Conservation (phyloP, 2,329 filamentous ascomycete genomes). For the Westerdykella aurantiaca region DNA sequence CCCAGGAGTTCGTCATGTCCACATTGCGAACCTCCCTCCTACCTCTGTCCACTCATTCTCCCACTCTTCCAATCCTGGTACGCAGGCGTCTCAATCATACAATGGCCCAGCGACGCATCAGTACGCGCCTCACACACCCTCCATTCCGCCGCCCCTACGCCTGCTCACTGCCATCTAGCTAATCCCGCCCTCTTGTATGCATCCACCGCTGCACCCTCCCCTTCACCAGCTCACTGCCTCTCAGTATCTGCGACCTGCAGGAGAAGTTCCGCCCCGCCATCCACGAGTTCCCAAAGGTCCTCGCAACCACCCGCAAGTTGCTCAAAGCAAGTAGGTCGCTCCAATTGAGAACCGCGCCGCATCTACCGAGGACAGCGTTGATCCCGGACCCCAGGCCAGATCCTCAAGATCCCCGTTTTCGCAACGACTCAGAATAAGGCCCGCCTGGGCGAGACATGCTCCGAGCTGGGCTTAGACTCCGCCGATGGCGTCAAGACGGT, state of each 20-base stretch:
- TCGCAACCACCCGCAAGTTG: conserved; percentile 49
- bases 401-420: conserved; percentile 70
- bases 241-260: conserved; percentile 87
- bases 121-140: conserved; percentile 17
- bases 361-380: not conserved
- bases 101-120: conserved; percentile 28
- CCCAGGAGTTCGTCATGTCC: not conserved
- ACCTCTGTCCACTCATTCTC: not conserved
- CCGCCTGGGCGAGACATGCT: conserved; percentile 73
- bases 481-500: conserved; percentile 48
- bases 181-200: conserved; percentile 40
- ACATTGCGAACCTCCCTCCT: not conserved
- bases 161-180: conserved; percentile 23
- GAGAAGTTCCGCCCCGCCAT: conserved; percentile 85
- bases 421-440: conserved; percentile 78
- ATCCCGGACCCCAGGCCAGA: conserved; percentile 35
- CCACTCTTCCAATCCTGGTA: conserved; percentile 22
- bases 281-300: conserved; percentile 73
- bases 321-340: conserved; percentile 42
- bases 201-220: conserved; percentile 1
- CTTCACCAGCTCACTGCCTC: conserved; percentile 14
- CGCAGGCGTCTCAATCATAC: conserved; percentile 13
- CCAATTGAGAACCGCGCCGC: conserved; percentile 1
- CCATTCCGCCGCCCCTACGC: conserved; percentile 2
- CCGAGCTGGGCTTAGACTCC: conserved; percentile 56